Evolutionary conservation across 2,329 filamentous ascomycete genomes (phyloP), one percentile per base, ranked within the genome.

Genomic region (Cordyceps militaris): DNA sequence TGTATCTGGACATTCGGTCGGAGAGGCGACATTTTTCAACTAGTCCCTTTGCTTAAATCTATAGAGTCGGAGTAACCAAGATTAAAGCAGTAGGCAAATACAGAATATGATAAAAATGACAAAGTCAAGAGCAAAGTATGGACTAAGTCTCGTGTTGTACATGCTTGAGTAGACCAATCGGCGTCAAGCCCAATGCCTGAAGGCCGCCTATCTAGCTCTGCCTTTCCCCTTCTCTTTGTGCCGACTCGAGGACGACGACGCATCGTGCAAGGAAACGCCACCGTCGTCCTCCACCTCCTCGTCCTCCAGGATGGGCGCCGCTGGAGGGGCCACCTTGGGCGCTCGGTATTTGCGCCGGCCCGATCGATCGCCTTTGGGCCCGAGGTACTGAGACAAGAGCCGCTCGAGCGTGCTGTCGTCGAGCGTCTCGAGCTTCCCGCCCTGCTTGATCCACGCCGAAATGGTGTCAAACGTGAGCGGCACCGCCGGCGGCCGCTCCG

Each of bases 221-320:
- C 46, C 46, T 32, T 32, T 43, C 9, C 46, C 54, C 21, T 50
- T 49, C 7, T 50, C 26, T 14, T 42, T 56, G 13, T 48, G 42
- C 14, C 46, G 30, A 23, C 16, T 32, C 4, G 36, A 32, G 5
- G 21, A 26, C 16, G 30, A 47, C 11, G 53, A 19, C 16, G 43
- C 3, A 16, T 56, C 34, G 10, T 8, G 11, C 24, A 56, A 21
- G n/a, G 19, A 38, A 3, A 48, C 53, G 4, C 53, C 53, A 3
- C 53, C 54, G 7, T 43, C 36, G 9, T 47, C 52, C 3, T 56
- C 19, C 5, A 19, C 42, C 2, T 56, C 46, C 24, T 49, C 54
- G 21, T 49, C 54, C n/a, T 56, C 54, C 21, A 50, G 23, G 11
- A 50, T 24, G 5, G 54, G 54, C 24, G 54, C 54, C 9, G 54